Percentiles rank a stretch among this genome's conserved stretches.
These are phyloP conservation scores for Acanthamoeba royreba DNA, from an alignment of 208 protist genomes.

Conservation along the genomic window DNA sequence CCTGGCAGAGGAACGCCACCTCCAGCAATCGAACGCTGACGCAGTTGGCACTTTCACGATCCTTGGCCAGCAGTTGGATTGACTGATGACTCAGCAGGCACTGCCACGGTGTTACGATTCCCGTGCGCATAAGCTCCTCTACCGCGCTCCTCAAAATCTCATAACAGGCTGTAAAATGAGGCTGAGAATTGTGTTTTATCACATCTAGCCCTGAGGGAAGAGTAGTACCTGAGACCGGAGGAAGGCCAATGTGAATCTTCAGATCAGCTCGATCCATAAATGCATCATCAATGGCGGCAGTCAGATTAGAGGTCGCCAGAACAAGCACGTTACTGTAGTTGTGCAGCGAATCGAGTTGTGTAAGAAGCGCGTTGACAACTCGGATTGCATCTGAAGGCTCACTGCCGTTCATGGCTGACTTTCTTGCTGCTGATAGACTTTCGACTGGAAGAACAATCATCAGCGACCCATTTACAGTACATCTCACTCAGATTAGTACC, in stretches of 20 bases:
- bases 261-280: slow-evolving; percentile 95
- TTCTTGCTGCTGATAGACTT: slow-evolving; percentile 88
- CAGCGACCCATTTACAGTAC: slow-evolving; percentile 61
- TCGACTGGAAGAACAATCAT: slow-evolving; percentile 80
- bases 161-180: neutral
- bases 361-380: slow-evolving; percentile 93
- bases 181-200: neutral
- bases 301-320: slow-evolving; percentile 95
- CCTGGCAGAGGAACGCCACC: neutral
- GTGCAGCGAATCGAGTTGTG: slow-evolving; percentile 93
- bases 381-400: slow-evolving; percentile 94
- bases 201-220: neutral
- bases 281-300: slow-evolving; percentile 66
- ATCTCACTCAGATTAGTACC: neutral
- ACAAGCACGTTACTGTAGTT: slow-evolving; percentile 88
- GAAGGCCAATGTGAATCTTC: slow-evolving; percentile 89
- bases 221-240: slow-evolving; percentile 61
- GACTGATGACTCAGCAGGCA: neutral
- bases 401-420: slow-evolving; percentile 85
- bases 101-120: neutral
- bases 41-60: neutral
- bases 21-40: neutral
- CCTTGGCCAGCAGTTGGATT: neutral
- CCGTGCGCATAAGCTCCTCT: slow-evolving; percentile 3
- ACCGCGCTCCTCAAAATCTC: neutral